These are phyloP conservation scores for Xanthoconium stramineum DNA, from an alignment of 768 basidiomycete species.

Conservation along the genomic window DNA sequence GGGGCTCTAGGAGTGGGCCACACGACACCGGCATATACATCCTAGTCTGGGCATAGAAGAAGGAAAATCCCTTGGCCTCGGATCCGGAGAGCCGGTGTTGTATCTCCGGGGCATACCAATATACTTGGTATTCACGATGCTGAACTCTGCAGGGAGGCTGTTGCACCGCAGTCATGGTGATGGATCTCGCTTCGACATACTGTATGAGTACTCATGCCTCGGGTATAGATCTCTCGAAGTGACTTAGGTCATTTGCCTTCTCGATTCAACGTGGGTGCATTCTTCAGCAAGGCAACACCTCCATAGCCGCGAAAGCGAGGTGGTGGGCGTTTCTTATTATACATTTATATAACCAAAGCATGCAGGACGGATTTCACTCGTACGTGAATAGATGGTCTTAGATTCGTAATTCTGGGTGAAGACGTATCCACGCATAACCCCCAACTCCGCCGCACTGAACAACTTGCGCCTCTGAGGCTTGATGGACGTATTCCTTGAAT, in stretches of 20 bases:
- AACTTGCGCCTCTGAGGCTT: conserved; percentile 39
- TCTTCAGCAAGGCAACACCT: neutral
- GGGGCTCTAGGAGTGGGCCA: conserved; percentile 31
- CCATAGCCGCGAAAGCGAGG: neutral
- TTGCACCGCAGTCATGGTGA: neutral
- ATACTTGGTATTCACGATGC: neutral
- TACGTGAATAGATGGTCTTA: conserved; percentile 10
- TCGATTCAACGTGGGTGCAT: neutral
- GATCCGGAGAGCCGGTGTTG: neutral
- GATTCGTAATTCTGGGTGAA: conserved; percentile 23
- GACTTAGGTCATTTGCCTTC: conserved; percentile 5
- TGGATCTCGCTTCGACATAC: neutral
- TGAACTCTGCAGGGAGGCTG: neutral
- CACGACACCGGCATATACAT: neutral
- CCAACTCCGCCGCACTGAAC: conserved; percentile 40
- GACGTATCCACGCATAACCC: conserved; percentile 36
- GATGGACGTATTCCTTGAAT: conserved; percentile 39
- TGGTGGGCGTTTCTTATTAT: conserved; percentile 1
- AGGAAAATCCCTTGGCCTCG: neutral
- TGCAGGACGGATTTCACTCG: conserved; percentile 4
- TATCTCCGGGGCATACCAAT: neutral
- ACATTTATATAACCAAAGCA: conserved; percentile 18
- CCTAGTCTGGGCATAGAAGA: neutral
- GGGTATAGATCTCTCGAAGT: conserved; percentile 1
- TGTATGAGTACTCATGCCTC: conserved; percentile 1